Conservation (phyloP, 306 rosid genomes). For the Delonix regia region DNA sequence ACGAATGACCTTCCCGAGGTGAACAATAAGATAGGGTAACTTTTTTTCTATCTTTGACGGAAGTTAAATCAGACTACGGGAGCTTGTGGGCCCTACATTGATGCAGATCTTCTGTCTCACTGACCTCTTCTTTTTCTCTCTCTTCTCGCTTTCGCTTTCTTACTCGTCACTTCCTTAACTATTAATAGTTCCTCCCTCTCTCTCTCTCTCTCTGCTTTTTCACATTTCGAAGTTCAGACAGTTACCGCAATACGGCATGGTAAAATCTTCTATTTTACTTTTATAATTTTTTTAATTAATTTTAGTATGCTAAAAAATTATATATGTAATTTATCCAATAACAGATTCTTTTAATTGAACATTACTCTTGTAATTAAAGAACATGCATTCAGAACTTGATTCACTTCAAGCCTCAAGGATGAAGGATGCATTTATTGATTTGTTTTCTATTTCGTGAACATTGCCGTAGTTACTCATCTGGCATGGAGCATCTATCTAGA, state of each 20-base stretch:
- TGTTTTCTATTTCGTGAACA: background rate
- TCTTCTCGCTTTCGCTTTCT: background rate
- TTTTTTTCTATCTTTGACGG: background rate
- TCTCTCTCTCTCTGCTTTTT: background rate
- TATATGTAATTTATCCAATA: too few species aligned
- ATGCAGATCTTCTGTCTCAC: background rate
- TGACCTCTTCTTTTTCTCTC: background rate
- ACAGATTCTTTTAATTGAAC: too few species aligned
- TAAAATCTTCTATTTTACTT: too few species aligned
- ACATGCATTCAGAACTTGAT: background rate
- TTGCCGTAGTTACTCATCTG: background rate
- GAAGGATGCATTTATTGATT: background rate
- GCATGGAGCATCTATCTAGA: constrained; percentile 14
- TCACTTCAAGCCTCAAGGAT: background rate
- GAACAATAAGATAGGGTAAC: background rate
- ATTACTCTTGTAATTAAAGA: too few species aligned
- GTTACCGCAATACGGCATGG: background rate
- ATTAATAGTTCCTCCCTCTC: too few species aligned
- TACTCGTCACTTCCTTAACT: background rate
- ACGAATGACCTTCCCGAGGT: constrained; percentile 66
- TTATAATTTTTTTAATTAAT: too few species aligned
- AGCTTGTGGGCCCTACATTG: constrained; percentile 2
- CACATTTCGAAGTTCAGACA: background rate
- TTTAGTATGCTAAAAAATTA: too few species aligned
- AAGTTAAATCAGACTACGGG: background rate